Base-by-base conservation (phyloP, 495 filamentous ascomycete genomes). In the Friedmanniomyces simplex region DNA sequence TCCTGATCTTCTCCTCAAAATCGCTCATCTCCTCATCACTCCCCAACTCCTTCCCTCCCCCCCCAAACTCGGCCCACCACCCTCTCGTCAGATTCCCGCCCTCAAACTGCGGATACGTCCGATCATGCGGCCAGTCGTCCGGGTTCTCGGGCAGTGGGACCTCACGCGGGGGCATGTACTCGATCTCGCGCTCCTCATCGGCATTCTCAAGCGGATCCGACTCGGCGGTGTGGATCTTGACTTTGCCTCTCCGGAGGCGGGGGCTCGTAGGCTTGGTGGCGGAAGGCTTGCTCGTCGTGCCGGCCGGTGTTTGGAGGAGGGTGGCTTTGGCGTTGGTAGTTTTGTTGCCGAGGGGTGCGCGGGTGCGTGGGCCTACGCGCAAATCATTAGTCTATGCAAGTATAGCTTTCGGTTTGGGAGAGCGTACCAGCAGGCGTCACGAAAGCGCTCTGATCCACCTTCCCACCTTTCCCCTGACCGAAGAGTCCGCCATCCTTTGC, bases 311-410 rank as follows among this genome's bases (percentile, higher is more conserved):
- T 62, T 84, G 82, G 37, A 83, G 77, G 4, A 78, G 78, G 65
- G 77, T 87, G 51, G 87, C 78, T 74, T 93, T 96, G 41, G 86
- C 87, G 71, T 99, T 99, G 43, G 93, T 96, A 0, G 91, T 97
- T 71, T 99, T 99, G 74, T 84, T 78, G 37, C 94, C 94, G 50
- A 96, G 72, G 3, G 88, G 84, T 39, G 93, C 90, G 59, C 89
- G 83, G 47, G 78, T 85, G 41, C 82, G 81, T 47, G 83, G 79
- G 30, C 60, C 58, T 60, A 32, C 28, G 28, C 28, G 36, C 7
- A 37, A 43, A 43, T 2, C 39, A 16, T 43, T 20, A 43, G 39
- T n/a, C n/a, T n/a, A n/a, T n/a, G n/a, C 7, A 49, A 16, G 39
- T 20, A 43, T 13, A 43, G 13, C 13, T n/a, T 20, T 43, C 5